A percentile compares a stretch with the other conserved stretches of the same genome.
These are phyloP conservation scores for Ogataea degrootiae DNA, from an alignment of 805 yeast species.

Conservation along the genomic window DNA sequence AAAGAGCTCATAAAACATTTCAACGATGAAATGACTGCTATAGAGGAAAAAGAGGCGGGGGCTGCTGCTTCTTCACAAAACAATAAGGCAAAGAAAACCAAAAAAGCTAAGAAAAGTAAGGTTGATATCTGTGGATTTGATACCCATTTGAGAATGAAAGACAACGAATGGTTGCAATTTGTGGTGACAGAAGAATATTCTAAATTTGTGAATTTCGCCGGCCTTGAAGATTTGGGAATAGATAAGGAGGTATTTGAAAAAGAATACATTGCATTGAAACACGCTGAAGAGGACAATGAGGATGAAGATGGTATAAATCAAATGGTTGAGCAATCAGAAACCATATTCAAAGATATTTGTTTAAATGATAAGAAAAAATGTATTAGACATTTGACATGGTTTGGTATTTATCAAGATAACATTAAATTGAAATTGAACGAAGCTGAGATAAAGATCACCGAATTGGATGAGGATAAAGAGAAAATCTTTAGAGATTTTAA, in stretches of 20 bases:
- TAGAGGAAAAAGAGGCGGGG: conserved; percentile 4
- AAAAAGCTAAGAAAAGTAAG: conserved; percentile 19
- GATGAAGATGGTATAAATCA: conserved; percentile 11
- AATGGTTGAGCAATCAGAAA: conserved; percentile 2
- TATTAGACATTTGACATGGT: conserved; percentile 40
- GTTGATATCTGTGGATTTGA: conserved; percentile 55
- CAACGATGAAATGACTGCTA: conserved; percentile 32
- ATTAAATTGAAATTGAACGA: conserved; percentile 32
- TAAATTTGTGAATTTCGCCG: conserved; percentile 4
- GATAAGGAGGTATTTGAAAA: conserved; percentile 8
- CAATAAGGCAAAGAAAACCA: conserved; percentile 11
- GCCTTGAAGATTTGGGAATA: conserved; percentile 7
- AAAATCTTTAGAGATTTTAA: conserved; percentile 34
- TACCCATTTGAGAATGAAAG: conserved; percentile 12
- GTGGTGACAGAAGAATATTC: conserved; percentile 9
- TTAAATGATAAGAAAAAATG: conserved; percentile 53
- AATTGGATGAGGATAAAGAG: conserved; percentile 25
- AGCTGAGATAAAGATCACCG: conserved; percentile 15
- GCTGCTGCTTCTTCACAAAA: background rate
- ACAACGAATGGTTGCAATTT: conserved; percentile 20
- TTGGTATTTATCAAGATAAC: conserved; percentile 29
- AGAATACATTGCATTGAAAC: conserved; percentile 9
- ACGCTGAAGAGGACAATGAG: conserved; percentile 1
- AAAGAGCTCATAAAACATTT: conserved; percentile 34
- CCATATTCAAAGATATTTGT: conserved; percentile 34